These are phyloP conservation scores for Raphanus raphanistrum DNA, from an alignment of 345 rosid genomes.

Conservation along the genomic window DNA sequence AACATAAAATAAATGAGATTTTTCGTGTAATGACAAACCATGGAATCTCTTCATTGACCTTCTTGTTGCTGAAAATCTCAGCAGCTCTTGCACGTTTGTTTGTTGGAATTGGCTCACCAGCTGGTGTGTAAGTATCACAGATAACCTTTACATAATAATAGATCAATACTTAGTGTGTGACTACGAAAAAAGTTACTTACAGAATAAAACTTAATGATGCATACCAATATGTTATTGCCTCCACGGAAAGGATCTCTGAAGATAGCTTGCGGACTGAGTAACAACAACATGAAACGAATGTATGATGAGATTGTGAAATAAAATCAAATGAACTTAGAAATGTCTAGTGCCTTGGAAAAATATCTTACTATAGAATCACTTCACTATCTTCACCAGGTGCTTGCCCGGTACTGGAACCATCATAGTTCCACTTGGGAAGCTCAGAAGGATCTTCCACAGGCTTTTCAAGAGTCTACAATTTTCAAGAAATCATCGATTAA, in stretches of 20 bases:
- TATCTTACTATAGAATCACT: slow-evolving; percentile 92
- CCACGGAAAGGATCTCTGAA: slow-evolving; percentile 98
- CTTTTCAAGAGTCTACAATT: slow-evolving; percentile 68
- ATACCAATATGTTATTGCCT: slow-evolving; percentile 91
- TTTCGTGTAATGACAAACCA: slow-evolving; percentile 50
- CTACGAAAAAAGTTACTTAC: not conserved
- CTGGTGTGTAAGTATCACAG: slow-evolving; percentile 88
- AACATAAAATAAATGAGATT: not conserved
- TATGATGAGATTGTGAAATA: not conserved
- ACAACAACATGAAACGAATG: slow-evolving; percentile 7
- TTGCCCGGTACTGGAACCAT: slow-evolving; percentile 98
- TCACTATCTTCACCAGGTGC: slow-evolving; percentile 99
- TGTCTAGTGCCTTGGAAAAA: not conserved
- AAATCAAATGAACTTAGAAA: not conserved
- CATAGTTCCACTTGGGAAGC: slow-evolving; percentile 98
- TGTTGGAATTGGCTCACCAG: slow-evolving; percentile 98
- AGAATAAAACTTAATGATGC: not conserved
- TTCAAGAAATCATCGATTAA: slow-evolving; percentile 4
- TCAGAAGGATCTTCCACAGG: slow-evolving; percentile 91
- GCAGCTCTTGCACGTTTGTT: slow-evolving; percentile 94
- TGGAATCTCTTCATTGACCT: slow-evolving; percentile 70
- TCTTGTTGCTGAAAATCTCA: slow-evolving; percentile 65
- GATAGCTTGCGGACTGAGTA: slow-evolving; percentile 90
- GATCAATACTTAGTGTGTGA: not conserved
- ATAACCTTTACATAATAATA: slow-evolving; percentile 57